Evolutionary conservation across 2,329 filamentous ascomycete genomes (phyloP), one percentile per base, ranked within the genome.

Genomic region (Colletotrichum sp.): DNA sequence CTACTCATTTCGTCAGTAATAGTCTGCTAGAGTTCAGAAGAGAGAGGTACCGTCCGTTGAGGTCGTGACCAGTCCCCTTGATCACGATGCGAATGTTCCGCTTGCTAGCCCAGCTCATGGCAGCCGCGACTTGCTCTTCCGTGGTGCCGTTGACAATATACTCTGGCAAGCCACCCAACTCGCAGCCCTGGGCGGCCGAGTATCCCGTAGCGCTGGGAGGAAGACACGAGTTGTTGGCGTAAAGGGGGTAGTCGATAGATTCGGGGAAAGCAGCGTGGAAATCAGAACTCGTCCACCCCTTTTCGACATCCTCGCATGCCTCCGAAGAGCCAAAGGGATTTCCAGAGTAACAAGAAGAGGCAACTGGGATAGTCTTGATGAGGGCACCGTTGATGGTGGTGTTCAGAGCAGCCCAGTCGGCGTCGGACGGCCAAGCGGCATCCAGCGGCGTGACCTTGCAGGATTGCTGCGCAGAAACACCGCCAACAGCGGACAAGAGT

Each of bases 1-100:
- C 74, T 77, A 56, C 18, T 38, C 8, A 30, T 26, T 9, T 6
- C 10, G 24, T 71, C 15, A 74, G 18, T 2, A 24, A 34, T 4
- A 36, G 12, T 1, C 9, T 34, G 9, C 10, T 5, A 52, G n/a
- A 12, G 8, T 10, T 21, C 10, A 34, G 24, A 12, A 26, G 15
- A 6, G 1, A 24, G 8, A 77, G 3, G 0, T 89, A 92, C 56
- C 90, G 89, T 55, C 92, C 93, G 36, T 89, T 84, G 76, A 87
- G 88, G 76, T 90, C 88, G 77, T 91, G 89, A 21, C 88, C 89
- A 0, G 89, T 91, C 80, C 90, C 89, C 72, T 85, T 86, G 67
- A 91, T 83, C 56, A 90, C 85, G 28, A 90, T 80, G 4, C 88
- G 88, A 68, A 90, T 82, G 78, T 89, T 88, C 7, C 82, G 78